phyloP scores from a whole-genome alignment of 164 flowering plant genomes.

The Kingdonia uniflora region DNA sequence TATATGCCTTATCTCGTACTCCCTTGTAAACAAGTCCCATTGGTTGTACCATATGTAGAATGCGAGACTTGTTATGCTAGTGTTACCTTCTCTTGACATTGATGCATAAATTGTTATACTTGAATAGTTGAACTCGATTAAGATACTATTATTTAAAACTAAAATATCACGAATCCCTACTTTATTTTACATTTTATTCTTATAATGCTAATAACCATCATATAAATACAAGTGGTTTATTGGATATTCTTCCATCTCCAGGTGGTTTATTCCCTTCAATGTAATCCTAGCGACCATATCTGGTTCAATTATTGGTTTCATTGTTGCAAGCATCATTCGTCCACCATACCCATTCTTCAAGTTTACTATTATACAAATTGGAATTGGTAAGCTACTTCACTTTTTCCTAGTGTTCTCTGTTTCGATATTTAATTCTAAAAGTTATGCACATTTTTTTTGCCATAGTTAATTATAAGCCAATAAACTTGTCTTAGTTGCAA shows the following conservation, averaged over 20 bases:
- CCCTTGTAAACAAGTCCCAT: too few species aligned
- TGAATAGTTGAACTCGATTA: too few species aligned
- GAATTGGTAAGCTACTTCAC: conserved; percentile 50
- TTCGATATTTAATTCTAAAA: not conserved
- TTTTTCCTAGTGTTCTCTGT: not conserved
- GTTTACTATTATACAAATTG: conserved; percentile 84
- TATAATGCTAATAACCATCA: too few species aligned
- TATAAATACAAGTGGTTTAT: not conserved
- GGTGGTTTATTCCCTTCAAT: conserved; percentile 98
- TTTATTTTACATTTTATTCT: too few species aligned
- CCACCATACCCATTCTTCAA: conserved; percentile 96
- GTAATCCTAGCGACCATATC: conserved; percentile 58
- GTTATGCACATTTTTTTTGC: not conserved
- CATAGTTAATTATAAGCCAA: not conserved
- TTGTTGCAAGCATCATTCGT: conserved; percentile 53
- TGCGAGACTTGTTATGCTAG: too few species aligned
- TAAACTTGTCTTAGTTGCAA: not conserved
- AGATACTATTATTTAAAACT: too few species aligned
- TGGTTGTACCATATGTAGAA: too few species aligned
- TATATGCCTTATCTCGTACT: too few species aligned
- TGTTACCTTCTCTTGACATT: too few species aligned
- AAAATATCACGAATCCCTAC: too few species aligned
- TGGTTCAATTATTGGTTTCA: conserved; percentile 81
- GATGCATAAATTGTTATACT: too few species aligned
- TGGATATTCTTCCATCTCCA: conserved; percentile 20